A percentile compares a stretch with the other conserved stretches of the same genome.
Evolutionary conservation across 2,329 filamentous ascomycete species (phyloP).

Genomic region (Neofusicoccum laricinum): DNA sequence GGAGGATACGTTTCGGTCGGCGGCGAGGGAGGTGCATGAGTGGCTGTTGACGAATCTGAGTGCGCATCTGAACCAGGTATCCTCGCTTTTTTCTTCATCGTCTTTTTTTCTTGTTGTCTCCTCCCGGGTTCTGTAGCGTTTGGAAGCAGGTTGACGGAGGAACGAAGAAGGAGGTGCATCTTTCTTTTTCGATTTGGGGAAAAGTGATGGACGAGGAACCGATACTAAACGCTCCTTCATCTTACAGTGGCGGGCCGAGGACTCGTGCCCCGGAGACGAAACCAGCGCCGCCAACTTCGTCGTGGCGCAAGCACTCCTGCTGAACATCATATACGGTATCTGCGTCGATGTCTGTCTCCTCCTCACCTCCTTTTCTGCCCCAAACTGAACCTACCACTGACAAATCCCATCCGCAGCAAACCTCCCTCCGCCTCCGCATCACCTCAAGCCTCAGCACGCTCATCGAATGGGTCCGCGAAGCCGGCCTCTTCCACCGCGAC

Average conservation of each 20-base stretch:
- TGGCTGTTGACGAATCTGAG: not conserved
- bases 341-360: not conserved
- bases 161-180: too few species aligned
- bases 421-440: not conserved
- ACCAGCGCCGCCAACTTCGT: not conserved
- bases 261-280: not conserved
- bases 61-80: not conserved
- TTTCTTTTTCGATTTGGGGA: not conserved
- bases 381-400: too few species aligned
- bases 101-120: not conserved
- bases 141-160: too few species aligned
- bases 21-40: not conserved
- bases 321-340: not conserved
- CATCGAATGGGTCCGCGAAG: slow-evolving; percentile 2
- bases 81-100: not conserved
- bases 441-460: not conserved
- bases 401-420: not conserved
- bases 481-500: not conserved
- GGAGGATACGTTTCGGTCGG: not conserved
- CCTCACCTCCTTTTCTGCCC: too few species aligned
- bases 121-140: not conserved
- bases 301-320: not conserved
- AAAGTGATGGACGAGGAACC: not conserved
- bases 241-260: not conserved
- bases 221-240: not conserved